Evolutionary conservation across 73 alveolate genomes (phyloP).

Genomic region (Strombidium stylifer): DNA sequence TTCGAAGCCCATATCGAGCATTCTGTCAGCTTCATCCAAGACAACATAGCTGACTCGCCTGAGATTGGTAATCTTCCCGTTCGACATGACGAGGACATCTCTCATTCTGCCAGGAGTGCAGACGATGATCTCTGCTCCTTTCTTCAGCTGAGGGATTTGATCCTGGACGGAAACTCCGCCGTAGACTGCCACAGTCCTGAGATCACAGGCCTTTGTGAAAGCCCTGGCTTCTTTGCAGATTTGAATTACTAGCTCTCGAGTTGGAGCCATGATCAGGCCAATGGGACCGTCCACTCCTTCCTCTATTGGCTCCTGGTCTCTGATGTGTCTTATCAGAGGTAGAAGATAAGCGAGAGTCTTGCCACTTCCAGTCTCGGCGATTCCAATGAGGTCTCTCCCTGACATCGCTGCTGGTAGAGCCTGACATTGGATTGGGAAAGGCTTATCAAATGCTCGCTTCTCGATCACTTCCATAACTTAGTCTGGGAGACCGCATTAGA

Average conservation of each 20-base stretch:
- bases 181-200: constrained; percentile 87
- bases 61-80: constrained; percentile 95
- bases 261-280: constrained; percentile 96
- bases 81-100: constrained; percentile 91
- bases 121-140: constrained; percentile 97
- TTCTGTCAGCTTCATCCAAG: constrained; percentile 99
- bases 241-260: constrained; percentile 97
- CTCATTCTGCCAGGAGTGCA: constrained; percentile 99
- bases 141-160: constrained; percentile 88
- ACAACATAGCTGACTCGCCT: constrained; percentile 96
- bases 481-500: constrained; percentile 93
- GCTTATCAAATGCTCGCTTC: constrained; percentile 79
- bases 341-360: constrained; percentile 97
- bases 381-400: constrained; percentile 98
- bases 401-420: constrained; percentile 97
- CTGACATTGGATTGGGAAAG: constrained; percentile 96
- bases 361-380: constrained; percentile 99
- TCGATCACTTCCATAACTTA: constrained; percentile 80
- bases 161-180: constrained; percentile 97
- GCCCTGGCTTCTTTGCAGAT: constrained; percentile 88
- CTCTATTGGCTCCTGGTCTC: constrained; percentile 82
- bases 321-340: constrained; percentile 96
- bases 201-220: constrained; percentile 77
- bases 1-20: constrained; percentile 99
- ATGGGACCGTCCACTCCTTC: constrained; percentile 98